phyloP scores from a whole-genome alignment of 2,329 filamentous ascomycete genomes.

The Xylaria sp. region DNA sequence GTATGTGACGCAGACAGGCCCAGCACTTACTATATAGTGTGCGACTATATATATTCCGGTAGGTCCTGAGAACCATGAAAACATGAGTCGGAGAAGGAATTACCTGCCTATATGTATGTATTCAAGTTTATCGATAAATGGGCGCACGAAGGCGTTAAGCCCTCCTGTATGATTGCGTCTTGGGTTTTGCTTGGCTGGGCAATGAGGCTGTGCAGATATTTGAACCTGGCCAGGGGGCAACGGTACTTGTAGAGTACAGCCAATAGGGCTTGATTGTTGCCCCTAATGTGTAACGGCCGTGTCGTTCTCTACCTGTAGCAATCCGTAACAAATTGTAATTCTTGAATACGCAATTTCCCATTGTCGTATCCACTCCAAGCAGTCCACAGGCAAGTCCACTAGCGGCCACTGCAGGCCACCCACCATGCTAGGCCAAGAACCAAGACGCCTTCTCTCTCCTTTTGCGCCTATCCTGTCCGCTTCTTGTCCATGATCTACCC shows the following conservation, averaged over 20 bases:
- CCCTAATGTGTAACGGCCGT: slow-evolving; percentile 22
- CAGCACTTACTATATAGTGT: too few species aligned
- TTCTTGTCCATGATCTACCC: slow-evolving; percentile 14
- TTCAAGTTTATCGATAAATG: background rate
- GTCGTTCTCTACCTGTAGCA: background rate
- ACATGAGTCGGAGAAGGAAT: too few species aligned
- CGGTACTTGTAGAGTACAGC: background rate
- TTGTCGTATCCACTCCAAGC: slow-evolving; percentile 12
- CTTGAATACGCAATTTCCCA: slow-evolving; percentile 19
- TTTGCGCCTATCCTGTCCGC: slow-evolving; percentile 9
- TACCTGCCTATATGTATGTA: background rate
- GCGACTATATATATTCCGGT: too few species aligned
- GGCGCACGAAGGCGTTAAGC: background rate
- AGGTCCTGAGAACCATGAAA: too few species aligned
- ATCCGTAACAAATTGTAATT: slow-evolving; percentile 13
- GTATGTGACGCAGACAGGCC: too few species aligned
- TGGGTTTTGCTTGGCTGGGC: slow-evolving; percentile 23
- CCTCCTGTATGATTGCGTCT: background rate
- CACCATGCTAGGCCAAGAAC: background rate
- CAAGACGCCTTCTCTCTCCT: slow-evolving; percentile 12
- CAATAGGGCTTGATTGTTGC: slow-evolving; percentile 18
- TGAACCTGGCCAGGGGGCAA: slow-evolving; percentile 10
- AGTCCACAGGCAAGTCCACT: background rate
- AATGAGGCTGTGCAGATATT: slow-evolving; percentile 35
- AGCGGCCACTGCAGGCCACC: too few species aligned